Evolutionary conservation across 352 stramenopile species (phyloP), one percentile per base, ranked within the genome.

Genomic region (Pythium phragmitis): DNA sequence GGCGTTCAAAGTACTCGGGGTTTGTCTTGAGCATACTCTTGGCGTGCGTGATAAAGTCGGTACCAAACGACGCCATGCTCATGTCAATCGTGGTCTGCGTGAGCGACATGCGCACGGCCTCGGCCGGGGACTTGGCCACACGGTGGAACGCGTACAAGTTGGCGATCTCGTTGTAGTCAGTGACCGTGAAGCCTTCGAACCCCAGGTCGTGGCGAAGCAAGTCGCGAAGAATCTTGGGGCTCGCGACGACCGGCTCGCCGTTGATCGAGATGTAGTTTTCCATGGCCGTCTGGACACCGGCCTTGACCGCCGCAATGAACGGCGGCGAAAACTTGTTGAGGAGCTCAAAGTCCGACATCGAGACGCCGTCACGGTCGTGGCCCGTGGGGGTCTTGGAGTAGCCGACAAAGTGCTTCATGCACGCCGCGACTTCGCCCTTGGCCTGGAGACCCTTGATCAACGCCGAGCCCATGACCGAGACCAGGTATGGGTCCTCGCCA

Each of bases 201-300:
- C 64, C 58, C 51, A 96, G 7, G 50, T 90, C 65, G 13, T 86
- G 60, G 14, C 88, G 69, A 9, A 96, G 36, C 23, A 73, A 30
- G 33, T 63, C 51, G 23, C 37, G 51, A 0, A 95, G 71, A 46
- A 82, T 76, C 43, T 88, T 82, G n/a, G 73, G 70, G 51, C 89
- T 98, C 17, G 82, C 75, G 7, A 96, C 84, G 8, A 98, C 88
- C 0, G 95, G 95, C 23, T 98, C 79, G 7, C 91, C 91, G 57
- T 97, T 97, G 56, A 97, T 69, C 59, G 96, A 94, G 45, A 92
- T 89, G 76, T 98, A 98, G 52, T 73, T 96, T 71, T 98, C 93
- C 96, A 98, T 98, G 2, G 93, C 83, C 0, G 92, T 93, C 62
- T 96, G 75, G 5, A 83, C 83, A 5, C 84, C 86, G 4, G 94